Percentiles rank a stretch among this genome's conserved stretches.
Conservation (phyloP, 257 asterid genomes). For the Cynanchum wilfordii region DNA sequence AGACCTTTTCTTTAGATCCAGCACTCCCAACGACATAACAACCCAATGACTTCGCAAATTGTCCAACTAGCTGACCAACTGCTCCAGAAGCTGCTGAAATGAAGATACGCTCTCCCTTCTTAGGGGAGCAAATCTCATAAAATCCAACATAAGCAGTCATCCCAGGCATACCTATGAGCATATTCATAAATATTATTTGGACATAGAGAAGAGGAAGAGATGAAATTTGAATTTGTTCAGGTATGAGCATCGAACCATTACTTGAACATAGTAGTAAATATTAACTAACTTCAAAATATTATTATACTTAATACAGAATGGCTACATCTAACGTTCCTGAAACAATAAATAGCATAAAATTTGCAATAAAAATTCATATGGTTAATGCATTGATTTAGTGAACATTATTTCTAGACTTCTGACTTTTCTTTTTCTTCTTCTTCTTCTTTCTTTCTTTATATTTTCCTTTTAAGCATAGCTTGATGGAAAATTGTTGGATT, state of each 20-base stretch:
- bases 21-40: constrained; percentile 37
- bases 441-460: too few relatives aligned
- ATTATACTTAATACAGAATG: too few relatives aligned
- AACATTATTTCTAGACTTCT: too few relatives aligned
- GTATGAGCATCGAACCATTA: background rate
- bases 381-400: too few relatives aligned
- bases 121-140: constrained; percentile 30
- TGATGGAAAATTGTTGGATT: too few relatives aligned
- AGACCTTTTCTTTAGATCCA: constrained; percentile 29
- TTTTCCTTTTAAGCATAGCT: too few relatives aligned
- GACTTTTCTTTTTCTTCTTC: too few relatives aligned
- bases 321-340: too few relatives aligned
- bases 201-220: background rate
- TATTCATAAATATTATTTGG: background rate
- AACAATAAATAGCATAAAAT: too few relatives aligned
- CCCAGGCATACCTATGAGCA: constrained; percentile 25
- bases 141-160: constrained; percentile 35
- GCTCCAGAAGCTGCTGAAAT: constrained; percentile 35
- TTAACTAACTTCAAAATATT: too few relatives aligned
- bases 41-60: constrained; percentile 26
- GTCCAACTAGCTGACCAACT: constrained; percentile 37
- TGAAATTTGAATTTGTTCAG: background rate
- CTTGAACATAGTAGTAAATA: background rate
- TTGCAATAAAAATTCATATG: too few relatives aligned
- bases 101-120: constrained; percentile 29